These are phyloP conservation scores for Marchantia polymorpha DNA, from an alignment of 225 moss, liverwort and hornwort species.

Conservation along the genomic window DNA sequence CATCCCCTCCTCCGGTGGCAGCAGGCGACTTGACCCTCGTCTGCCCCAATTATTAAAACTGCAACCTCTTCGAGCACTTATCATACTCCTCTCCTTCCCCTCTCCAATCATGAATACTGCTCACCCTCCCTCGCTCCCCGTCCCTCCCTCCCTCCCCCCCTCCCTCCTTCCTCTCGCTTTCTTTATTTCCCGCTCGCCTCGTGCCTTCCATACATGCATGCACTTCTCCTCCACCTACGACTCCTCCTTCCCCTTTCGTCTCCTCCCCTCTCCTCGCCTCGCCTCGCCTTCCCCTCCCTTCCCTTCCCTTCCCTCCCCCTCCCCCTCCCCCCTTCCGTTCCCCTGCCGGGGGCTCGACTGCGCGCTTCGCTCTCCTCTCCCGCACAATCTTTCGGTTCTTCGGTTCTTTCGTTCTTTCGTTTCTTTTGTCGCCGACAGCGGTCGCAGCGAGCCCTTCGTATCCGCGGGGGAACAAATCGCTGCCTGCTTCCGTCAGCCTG, in stretches of 20 bases:
- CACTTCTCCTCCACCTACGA: background rate
- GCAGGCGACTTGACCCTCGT: background rate
- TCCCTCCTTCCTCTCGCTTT: constrained; percentile 1
- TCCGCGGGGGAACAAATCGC: constrained; percentile 3
- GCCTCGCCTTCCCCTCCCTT: background rate
- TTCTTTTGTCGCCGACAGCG: constrained; percentile 7
- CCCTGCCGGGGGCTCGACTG: no score
- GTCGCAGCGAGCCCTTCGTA: background rate
- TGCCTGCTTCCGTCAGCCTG: background rate
- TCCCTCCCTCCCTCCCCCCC: background rate
- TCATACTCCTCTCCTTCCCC: constrained; percentile 16
- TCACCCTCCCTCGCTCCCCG: background rate
- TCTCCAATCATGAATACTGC: constrained; percentile 19
- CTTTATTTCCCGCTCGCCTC: constrained; percentile 26
- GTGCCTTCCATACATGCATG: background rate
- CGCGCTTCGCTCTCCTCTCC: background rate
- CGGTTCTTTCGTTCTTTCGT: constrained; percentile 20
- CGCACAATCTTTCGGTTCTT: constrained; percentile 22
- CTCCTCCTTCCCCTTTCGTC: background rate
- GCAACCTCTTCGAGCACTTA: constrained; percentile 17
- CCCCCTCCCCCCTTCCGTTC: background rate
- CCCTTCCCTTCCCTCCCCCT: background rate
- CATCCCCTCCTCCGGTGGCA: background rate
- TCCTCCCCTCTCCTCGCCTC: background rate
- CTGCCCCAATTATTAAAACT: constrained; percentile 24